Base-by-base conservation (phyloP, 768 basidiomycete genomes). In the Cystobasidium ongulense region DNA sequence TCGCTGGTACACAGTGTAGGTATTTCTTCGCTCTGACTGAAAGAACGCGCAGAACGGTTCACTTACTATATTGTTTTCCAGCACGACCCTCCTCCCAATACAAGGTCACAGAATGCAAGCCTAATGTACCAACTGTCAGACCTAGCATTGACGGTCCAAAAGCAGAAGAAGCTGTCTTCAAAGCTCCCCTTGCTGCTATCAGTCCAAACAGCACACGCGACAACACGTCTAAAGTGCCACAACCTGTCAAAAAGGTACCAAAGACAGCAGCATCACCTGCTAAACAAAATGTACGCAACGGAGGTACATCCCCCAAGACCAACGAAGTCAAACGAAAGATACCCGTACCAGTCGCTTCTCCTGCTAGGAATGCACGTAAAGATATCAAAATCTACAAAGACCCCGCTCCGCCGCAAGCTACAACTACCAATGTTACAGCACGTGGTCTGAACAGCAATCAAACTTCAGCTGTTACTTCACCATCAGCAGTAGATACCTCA, bases 361-460 rank as follows among this genome's bases (percentile, higher is more conserved):
- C 57, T 29, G 33, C 29, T 59, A 29, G 33, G 23, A 59, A 59
- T 13, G 13, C 33, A 17, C 8, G 57, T 10, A 59, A 59, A 13
- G 57, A 59, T 15, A 59, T 59, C 33, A 59, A 59, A 35, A 59
- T 59, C 11, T 59, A 15, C 57, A 59, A 59, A 59, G 57, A 59
- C 29, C 57, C 57, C 21, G 57, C 33, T 27, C 57, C 57, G 2
- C 29, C 57, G 17, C 57, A 27, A 15, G 27, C 57, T 59, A 31
- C 17, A 5, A 35, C 57, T 29, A 29, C 57, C 21, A 59, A 4
- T 21, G 57, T 59, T 7, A 59, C 3, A 5, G 57, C 57, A 13
- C 25, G 57, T 13, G 57, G 57, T 50, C 5, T 50, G 10, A 50
- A 50, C 46, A 50, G 46, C 46, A 50, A 50, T 50, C 46, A 50